phyloP scores from a whole-genome alignment of 75 land plant genomes.

The Isoetes taiwanensis region DNA sequence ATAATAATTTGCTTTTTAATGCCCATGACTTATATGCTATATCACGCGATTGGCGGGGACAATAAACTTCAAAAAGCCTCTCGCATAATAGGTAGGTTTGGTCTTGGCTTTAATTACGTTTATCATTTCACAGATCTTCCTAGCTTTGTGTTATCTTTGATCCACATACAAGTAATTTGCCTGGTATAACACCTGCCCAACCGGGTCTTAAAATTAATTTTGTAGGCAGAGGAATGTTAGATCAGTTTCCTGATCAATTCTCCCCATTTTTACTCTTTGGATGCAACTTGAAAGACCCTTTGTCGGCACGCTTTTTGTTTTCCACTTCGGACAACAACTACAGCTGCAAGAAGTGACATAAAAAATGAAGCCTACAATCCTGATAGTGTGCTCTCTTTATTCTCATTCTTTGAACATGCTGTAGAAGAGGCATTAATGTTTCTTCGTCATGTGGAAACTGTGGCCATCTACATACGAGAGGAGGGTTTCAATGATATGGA shows the following conservation, averaged over 20 bases:
- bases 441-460: slow-evolving; percentile 51
- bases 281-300: slow-evolving; percentile 66
- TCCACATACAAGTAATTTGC: slow-evolving; percentile 84
- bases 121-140: slow-evolving; percentile 96
- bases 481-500: slow-evolving; percentile 49
- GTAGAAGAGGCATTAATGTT: slow-evolving; percentile 69
- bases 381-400: slow-evolving; percentile 61
- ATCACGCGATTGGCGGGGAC: slow-evolving; percentile 94
- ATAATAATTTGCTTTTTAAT: slow-evolving; percentile 74
- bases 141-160: slow-evolving; percentile 93
- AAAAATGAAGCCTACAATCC: slow-evolving; percentile 82
- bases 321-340: slow-evolving; percentile 52
- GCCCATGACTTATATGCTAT: slow-evolving; percentile 85
- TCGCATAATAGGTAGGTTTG: slow-evolving; percentile 93
- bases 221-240: slow-evolving; percentile 57
- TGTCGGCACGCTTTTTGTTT: slow-evolving; percentile 88
- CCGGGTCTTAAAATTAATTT: slow-evolving; percentile 82
- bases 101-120: slow-evolving; percentile 92
- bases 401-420: slow-evolving; percentile 47
- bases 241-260: slow-evolving; percentile 94
- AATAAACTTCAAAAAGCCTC: slow-evolving; percentile 91
- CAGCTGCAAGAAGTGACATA: slow-evolving; percentile 73
- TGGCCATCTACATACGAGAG: slow-evolving; percentile 62
- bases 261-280: slow-evolving; percentile 82
- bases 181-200: slow-evolving; percentile 85